These are phyloP conservation scores for Saturnispora ahearnii DNA, from an alignment of 805 yeast species.

Conservation along the genomic window DNA sequence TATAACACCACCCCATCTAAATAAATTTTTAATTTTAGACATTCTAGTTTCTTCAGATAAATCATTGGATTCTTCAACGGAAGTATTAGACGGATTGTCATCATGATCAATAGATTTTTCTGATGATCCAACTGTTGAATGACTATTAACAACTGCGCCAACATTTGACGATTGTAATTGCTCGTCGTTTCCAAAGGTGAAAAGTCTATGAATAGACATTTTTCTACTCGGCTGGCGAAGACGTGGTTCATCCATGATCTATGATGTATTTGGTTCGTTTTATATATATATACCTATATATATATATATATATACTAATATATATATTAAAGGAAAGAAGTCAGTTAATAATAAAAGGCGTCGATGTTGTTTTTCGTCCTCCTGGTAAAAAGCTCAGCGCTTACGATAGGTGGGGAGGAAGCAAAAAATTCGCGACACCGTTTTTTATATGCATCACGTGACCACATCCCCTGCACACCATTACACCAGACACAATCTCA, in stretches of 20 bases:
- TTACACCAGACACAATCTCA: constrained; percentile 76
- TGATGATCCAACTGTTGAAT: not conserved
- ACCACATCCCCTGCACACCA: constrained; percentile 79
- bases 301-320: not conserved
- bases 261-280: not conserved
- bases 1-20: constrained; percentile 4
- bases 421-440: constrained; percentile 84
- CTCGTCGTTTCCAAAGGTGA: not conserved
- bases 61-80: not conserved
- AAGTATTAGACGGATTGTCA: not conserved
- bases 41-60: not conserved
- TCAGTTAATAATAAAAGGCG: no score
- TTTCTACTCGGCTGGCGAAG: constrained; percentile 7
- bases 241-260: constrained; percentile 2
- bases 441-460: constrained; percentile 87
- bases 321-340: no score
- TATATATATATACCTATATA: not conserved
- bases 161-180: not conserved
- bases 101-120: not conserved
- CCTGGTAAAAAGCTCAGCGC: not conserved
- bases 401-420: constrained; percentile 86
- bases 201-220: not conserved
- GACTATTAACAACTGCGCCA: no score
- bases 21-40: not conserved
- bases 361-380: no score